A percentile compares a stretch with the other conserved stretches of the same genome.
phyloP scores from a whole-genome alignment of 768 basidiomycete species.

The Lentinula lateritia region DNA sequence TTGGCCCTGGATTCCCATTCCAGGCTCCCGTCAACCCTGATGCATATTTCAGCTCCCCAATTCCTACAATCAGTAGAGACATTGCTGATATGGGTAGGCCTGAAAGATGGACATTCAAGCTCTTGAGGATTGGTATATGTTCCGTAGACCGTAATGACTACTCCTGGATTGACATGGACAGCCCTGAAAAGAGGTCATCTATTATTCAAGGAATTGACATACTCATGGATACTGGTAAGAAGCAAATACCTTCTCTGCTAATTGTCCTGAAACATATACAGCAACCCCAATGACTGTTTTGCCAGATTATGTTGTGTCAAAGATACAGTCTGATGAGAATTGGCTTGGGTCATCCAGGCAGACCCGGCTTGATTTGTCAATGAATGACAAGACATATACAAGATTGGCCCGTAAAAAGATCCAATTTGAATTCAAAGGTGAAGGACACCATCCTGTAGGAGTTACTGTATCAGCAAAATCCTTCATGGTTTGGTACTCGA shows the following conservation, averaged over 20 bases:
- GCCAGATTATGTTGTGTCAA: neutral
- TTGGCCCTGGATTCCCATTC: neutral
- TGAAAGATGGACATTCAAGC: neutral
- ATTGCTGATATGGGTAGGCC: neutral
- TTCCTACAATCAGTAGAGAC: neutral
- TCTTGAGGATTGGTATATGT: neutral
- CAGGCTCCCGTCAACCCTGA: neutral
- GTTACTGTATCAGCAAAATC: neutral
- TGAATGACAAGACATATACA: neutral
- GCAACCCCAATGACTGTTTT: neutral
- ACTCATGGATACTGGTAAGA: neutral
- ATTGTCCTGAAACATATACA: neutral
- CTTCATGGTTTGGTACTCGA: neutral
- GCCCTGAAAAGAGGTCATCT: neutral
- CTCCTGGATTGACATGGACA: neutral
- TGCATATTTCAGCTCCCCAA: neutral
- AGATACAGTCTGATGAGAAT: neutral
- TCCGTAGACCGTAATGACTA: neutral
- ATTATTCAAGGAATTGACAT: neutral
- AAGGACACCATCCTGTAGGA: neutral
- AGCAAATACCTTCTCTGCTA: neutral
- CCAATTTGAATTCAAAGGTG: neutral
- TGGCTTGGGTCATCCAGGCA: neutral
- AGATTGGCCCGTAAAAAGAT: neutral
- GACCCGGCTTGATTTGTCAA: neutral